Percentiles rank a stretch among this genome's conserved stretches.
Evolutionary conservation across 176 grass and related monocot genomes (phyloP).

Genomic region (Miscanthus lutarioriparius): DNA sequence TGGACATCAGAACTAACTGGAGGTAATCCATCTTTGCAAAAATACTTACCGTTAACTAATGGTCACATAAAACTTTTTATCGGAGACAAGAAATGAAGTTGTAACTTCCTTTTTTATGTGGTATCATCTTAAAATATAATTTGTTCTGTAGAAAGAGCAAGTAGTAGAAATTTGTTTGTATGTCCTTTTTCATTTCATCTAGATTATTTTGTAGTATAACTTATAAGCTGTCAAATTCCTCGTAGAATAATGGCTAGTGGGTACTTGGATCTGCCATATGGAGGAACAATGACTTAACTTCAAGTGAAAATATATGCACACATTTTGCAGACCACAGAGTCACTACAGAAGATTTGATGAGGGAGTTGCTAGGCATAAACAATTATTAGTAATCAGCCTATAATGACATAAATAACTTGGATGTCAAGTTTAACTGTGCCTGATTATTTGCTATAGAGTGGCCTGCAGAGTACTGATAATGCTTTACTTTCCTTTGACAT

Average conservation of each 20-base stretch:
- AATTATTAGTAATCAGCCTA: background rate
- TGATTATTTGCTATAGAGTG: background rate
- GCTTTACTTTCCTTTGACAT: background rate
- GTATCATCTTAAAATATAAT: background rate
- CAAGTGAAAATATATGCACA: background rate
- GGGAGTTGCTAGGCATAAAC: background rate
- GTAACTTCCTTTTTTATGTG: background rate
- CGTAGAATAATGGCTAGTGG: background rate
- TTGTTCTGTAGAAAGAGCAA: background rate
- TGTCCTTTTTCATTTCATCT: background rate
- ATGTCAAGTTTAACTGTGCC: background rate
- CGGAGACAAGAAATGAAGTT: background rate
- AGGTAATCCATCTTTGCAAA: conserved; percentile 21
- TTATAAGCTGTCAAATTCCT: background rate
- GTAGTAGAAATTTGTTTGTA: background rate
- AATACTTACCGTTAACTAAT: background rate
- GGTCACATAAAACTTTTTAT: background rate
- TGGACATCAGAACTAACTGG: conserved; percentile 53
- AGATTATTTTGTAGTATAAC: background rate
- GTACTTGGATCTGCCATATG: background rate
- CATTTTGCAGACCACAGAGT: background rate
- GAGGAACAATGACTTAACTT: background rate
- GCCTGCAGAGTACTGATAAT: background rate
- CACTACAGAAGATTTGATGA: background rate
- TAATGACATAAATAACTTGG: background rate